Percentiles rank a stretch among this genome's conserved stretches.
Evolutionary conservation across 768 basidiomycete genomes (phyloP).

Genomic region (Russula brevipes): DNA sequence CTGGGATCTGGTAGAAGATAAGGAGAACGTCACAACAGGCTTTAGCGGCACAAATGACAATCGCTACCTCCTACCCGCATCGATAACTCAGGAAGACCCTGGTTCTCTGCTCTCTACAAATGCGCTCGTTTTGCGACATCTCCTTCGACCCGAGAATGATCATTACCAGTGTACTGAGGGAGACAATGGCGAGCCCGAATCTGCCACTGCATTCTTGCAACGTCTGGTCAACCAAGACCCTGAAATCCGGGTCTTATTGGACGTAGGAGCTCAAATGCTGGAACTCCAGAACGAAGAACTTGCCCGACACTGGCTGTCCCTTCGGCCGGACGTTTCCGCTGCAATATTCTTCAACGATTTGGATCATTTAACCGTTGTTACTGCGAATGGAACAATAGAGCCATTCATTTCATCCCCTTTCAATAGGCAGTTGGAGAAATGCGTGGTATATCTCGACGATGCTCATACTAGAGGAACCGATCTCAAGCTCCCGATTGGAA

Average conservation of each 20-base stretch:
- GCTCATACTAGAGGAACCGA: constrained; percentile 52
- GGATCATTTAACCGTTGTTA: constrained; percentile 35
- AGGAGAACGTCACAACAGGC: constrained; percentile 38
- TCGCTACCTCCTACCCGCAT: constrained; percentile 33
- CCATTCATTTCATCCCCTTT: constrained; percentile 38
- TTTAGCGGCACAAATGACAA: constrained; percentile 57
- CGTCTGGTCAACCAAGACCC: constrained; percentile 35
- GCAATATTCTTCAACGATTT: constrained; percentile 38
- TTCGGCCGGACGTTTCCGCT: constrained; percentile 32
- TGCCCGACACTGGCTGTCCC: constrained; percentile 38
- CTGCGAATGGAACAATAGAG: constrained; percentile 35
- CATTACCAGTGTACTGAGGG: constrained; percentile 29
- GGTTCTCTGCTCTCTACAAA: constrained; percentile 43
- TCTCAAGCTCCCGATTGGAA: constrained; percentile 42
- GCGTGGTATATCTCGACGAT: constrained; percentile 49
- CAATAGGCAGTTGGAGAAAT: constrained; percentile 35
- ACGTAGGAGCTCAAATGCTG: constrained; percentile 55
- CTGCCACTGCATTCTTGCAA: constrained; percentile 29
- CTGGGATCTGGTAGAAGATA: constrained; percentile 48
- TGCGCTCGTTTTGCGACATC: constrained; percentile 39
- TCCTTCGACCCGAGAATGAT: constrained; percentile 41
- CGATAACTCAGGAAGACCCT: constrained; percentile 37
- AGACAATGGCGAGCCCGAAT: constrained; percentile 19
- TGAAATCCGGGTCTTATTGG: constrained; percentile 44
- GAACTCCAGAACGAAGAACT: constrained; percentile 44